Conservation (phyloP, 2,329 filamentous ascomycete genomes). For the Aspergillus caelatus region DNA sequence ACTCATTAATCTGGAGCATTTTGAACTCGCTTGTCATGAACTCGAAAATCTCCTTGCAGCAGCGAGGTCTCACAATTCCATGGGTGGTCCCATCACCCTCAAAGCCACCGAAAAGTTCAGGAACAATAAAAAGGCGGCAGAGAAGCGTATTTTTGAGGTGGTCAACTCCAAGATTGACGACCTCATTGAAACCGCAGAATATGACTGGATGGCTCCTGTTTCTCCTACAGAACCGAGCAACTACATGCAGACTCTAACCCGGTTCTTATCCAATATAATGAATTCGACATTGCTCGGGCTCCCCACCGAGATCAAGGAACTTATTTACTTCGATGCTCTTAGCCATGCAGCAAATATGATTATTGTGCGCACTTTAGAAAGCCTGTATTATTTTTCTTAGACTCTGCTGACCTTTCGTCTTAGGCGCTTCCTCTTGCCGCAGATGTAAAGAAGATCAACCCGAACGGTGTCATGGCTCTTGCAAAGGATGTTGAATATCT, state of each 20-base stretch:
- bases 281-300: conserved; percentile 87
- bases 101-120: conserved; percentile 84
- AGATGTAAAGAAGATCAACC: conserved; percentile 82
- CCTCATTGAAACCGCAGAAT: conserved; percentile 93
- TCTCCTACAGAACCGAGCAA: conserved; percentile 75
- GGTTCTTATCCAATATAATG: conserved; percentile 95
- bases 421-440: conserved; percentile 75
- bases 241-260: conserved; percentile 93
- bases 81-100: conserved; percentile 77
- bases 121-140: conserved; percentile 89
- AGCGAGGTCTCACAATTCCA: conserved; percentile 76
- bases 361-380: conserved; percentile 58
- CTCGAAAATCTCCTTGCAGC: conserved; percentile 83
- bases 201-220: conserved; percentile 76
- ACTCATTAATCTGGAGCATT: conserved; percentile 94
- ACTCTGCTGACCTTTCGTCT: conserved; percentile 21
- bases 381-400: conserved; percentile 7
- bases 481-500: conserved; percentile 83
- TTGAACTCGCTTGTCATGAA: conserved; percentile 89
- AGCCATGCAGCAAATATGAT: conserved; percentile 88
- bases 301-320: conserved; percentile 93
- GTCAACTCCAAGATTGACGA: conserved; percentile 99
- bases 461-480: conserved; percentile 78
- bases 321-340: conserved; percentile 96
- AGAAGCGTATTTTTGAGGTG: conserved; percentile 96